Conservation (phyloP, 805 yeast species). For the Candida peoriensis region DNA sequence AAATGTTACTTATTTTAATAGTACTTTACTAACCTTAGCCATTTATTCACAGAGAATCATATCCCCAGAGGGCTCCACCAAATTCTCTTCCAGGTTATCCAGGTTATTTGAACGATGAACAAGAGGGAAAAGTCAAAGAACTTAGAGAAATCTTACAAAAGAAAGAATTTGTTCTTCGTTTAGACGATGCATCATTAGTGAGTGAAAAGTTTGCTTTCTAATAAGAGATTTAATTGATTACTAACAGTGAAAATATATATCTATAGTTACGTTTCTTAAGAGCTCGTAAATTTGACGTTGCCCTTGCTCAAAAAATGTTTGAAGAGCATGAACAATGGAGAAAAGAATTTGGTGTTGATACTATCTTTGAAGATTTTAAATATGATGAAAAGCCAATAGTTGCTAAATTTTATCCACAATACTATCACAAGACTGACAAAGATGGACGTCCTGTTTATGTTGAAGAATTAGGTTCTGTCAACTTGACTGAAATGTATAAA, state of each 20-base stretch:
- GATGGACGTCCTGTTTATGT: slow-evolving; percentile 96
- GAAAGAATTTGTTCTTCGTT: slow-evolving; percentile 66
- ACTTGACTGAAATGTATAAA: slow-evolving; percentile 85
- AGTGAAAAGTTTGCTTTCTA: slow-evolving; percentile 5
- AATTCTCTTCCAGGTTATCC: slow-evolving; percentile 71
- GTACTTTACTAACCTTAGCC: slow-evolving; percentile 4
- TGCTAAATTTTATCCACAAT: slow-evolving; percentile 90
- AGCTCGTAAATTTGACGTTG: slow-evolving; percentile 90
- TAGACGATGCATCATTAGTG: slow-evolving; percentile 79
- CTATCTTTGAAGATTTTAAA: slow-evolving; percentile 80
- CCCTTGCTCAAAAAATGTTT: slow-evolving; percentile 76
- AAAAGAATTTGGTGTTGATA: slow-evolving; percentile 76
- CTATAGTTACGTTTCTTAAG: slow-evolving; percentile 69
- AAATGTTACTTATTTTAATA: too few species aligned
- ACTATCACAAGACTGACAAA: slow-evolving; percentile 93
- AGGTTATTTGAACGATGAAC: slow-evolving; percentile 69
- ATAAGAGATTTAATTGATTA: too few species aligned
- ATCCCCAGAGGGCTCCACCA: slow-evolving; percentile 64
- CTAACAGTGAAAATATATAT: too few species aligned
- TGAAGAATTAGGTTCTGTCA: slow-evolving; percentile 90
- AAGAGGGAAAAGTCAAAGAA: slow-evolving; percentile 52
- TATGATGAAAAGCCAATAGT: slow-evolving; percentile 91
- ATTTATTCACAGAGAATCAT: slow-evolving; percentile 36
- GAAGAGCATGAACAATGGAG: slow-evolving; percentile 91
- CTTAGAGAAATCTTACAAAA: slow-evolving; percentile 54